phyloP scores from a whole-genome alignment of 2,329 filamentous ascomycete genomes.

The Penicillium sp. region DNA sequence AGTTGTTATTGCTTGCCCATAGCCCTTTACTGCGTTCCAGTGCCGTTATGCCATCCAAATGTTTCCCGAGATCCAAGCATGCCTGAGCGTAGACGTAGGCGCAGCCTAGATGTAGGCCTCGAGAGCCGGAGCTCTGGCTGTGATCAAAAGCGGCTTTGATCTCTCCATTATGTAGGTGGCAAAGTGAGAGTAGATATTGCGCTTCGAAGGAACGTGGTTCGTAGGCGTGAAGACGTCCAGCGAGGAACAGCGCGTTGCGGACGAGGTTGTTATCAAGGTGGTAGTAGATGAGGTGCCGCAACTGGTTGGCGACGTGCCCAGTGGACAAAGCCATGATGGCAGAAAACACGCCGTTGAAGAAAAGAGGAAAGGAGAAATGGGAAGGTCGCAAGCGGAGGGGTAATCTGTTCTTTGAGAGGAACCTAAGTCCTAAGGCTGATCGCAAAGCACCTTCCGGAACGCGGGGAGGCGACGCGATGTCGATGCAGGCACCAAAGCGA shows the following conservation, averaged over 20 bases:
- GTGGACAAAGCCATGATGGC: constrained; percentile 52
- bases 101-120: constrained; percentile 75
- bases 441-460: constrained; percentile 9
- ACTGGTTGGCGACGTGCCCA: constrained; percentile 54
- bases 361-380: background rate
- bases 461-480: constrained; percentile 22
- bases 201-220: constrained; percentile 77
- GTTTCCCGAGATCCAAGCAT: constrained; percentile 71
- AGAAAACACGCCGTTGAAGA: background rate
- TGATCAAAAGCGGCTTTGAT: constrained; percentile 80
- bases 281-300: constrained; percentile 63
- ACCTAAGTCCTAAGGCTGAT: background rate
- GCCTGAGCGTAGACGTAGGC: constrained; percentile 88
- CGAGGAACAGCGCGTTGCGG: constrained; percentile 89
- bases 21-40: constrained; percentile 74
- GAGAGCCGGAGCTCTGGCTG: constrained; percentile 64
- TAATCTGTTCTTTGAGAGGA: background rate
- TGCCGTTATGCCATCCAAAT: constrained; percentile 73
- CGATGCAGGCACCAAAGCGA: constrained; percentile 10
- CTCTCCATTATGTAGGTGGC: constrained; percentile 76
- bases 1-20: constrained; percentile 69
- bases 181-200: constrained; percentile 75
- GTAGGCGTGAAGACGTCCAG: constrained; percentile 77
- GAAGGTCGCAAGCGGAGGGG: background rate
- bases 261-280: constrained; percentile 83